Evolutionary conservation across 2,329 filamentous ascomycete genomes (phyloP), one percentile per base, ranked within the genome.

Genomic region (Microdochium trichocladiopsis): DNA sequence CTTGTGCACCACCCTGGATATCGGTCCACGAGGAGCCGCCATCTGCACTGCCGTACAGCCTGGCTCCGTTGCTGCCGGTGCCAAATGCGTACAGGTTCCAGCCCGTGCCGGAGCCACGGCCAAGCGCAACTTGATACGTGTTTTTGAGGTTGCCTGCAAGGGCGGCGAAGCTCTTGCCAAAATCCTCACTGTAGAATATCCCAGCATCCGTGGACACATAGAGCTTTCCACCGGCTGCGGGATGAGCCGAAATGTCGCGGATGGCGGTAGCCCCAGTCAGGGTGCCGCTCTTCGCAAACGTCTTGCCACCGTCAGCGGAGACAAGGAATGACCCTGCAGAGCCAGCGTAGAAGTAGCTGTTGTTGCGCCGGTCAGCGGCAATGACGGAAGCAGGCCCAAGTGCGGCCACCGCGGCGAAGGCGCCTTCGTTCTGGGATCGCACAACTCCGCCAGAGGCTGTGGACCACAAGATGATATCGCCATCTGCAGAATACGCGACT

Each of bases 201-300:
- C 80, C 80, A 0, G 59, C 65, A 51, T 81, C 70, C 0, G 79
- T 82, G 1, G 79, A 80, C 2, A 79, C 78, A 64, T 75, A 80
- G 48, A 88, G 73, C 48, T 83, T 79, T 12, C 86, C 84, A 0
- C 80, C 78, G 11, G 72, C 70, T 5, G 75, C 72, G 0, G 83
- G 82, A 55, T 84, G 74, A 1, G 72, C 72, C 16, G 77, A 78
- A 10, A 87, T 72, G 31, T 76, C 73, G 37, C 82, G 82, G 52
- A 86, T 68, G 18, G 68, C 62, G 2, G 65, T 71, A 2, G 69
- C 71, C n/a, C 67, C 66, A 8, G 33, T 66, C 0, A 78, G 61
- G 0, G 68, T 58, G 0, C 69, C 65, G 2, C 67, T 66, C 8
- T 66, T 61, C 3, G 68, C 58, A 56, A 83, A 83, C 8, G 72